phyloP scores from a whole-genome alignment of 257 asterid genomes.

The Nicotiana obtusifolia region DNA sequence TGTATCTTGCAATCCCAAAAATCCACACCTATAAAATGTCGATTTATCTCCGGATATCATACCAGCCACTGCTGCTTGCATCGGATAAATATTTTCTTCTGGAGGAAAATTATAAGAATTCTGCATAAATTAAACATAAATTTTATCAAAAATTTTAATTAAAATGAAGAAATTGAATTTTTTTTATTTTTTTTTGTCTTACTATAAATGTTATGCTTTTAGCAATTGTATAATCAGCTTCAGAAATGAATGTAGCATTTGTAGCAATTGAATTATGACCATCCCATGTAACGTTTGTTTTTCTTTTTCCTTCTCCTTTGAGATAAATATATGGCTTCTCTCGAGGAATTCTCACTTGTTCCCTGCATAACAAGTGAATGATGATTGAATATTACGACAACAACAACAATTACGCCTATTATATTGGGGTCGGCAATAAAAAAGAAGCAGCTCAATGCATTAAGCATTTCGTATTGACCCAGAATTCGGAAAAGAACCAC shows the following conservation, averaged over 20 bases:
- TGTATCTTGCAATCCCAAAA: slow-evolving; percentile 14
- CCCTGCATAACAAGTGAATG: neutral
- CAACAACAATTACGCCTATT: no score
- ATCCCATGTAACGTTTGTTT: slow-evolving; percentile 13
- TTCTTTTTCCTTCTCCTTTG: slow-evolving; percentile 14
- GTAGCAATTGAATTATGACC: neutral
- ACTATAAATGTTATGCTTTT: slow-evolving; percentile 13
- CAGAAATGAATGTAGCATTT: slow-evolving; percentile 1
- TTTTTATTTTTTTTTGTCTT: neutral
- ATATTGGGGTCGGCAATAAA: no score
- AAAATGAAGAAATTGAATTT: neutral
- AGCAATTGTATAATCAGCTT: slow-evolving; percentile 8
- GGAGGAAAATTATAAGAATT: slow-evolving; percentile 16
- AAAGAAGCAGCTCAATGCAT: no score
- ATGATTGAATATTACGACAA: neutral
- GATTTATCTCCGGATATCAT: slow-evolving; percentile 12
- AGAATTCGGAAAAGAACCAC: rapidly evolving
- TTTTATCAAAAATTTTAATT: no score
- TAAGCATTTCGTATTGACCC: no score
- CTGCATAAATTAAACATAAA: neutral
- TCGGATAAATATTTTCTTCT: neutral
- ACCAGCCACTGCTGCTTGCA: slow-evolving; percentile 8
- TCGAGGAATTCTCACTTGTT: slow-evolving; percentile 11
- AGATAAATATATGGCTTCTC: slow-evolving; percentile 15
- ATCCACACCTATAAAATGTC: slow-evolving; percentile 15